Evolutionary conservation across 768 basidiomycete species (phyloP).

Genomic region (Paxillus ammoniavirescens): DNA sequence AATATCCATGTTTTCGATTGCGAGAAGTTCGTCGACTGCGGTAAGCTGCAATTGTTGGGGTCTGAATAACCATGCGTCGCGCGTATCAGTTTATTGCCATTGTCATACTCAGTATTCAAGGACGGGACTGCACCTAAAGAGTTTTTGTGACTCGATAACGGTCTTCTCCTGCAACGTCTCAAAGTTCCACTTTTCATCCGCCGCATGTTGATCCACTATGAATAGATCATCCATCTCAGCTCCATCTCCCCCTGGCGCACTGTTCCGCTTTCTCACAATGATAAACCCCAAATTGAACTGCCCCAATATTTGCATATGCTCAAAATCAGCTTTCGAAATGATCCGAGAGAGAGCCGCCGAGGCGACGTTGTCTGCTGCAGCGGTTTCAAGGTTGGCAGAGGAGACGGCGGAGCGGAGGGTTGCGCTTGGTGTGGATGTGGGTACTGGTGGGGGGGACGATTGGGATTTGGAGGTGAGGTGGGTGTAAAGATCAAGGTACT

Average conservation of each 20-base stretch:
- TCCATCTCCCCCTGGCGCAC: neutral
- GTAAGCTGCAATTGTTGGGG: slow-evolving; percentile 78
- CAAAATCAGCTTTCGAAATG: slow-evolving; percentile 87
- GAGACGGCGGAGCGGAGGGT: slow-evolving; percentile 25
- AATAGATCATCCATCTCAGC: slow-evolving; percentile 79
- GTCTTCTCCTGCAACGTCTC: slow-evolving; percentile 92
- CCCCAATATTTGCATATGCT: slow-evolving; percentile 77
- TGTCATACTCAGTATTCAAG: neutral
- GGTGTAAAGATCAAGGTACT: slow-evolving; percentile 21
- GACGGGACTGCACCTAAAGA: slow-evolving; percentile 62
- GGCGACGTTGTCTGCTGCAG: slow-evolving; percentile 53
- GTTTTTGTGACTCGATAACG: slow-evolving; percentile 78
- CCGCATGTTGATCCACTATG: slow-evolving; percentile 96
- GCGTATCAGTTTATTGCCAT: neutral
- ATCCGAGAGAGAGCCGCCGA: slow-evolving; percentile 74
- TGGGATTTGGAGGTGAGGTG: neutral
- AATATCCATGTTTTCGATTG: slow-evolving; percentile 82
- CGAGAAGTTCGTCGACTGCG: slow-evolving; percentile 86
- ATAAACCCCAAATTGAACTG: slow-evolving; percentile 98
- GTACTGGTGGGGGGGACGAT: neutral
- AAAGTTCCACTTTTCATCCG: slow-evolving; percentile 99
- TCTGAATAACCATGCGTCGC: slow-evolving; percentile 37
- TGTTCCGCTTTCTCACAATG: slow-evolving; percentile 62
- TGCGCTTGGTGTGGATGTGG: neutral
- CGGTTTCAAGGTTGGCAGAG: slow-evolving; percentile 31